phyloP scores from a whole-genome alignment of 2,329 filamentous ascomycete species.

The Clonostachys rhizophaga region DNA sequence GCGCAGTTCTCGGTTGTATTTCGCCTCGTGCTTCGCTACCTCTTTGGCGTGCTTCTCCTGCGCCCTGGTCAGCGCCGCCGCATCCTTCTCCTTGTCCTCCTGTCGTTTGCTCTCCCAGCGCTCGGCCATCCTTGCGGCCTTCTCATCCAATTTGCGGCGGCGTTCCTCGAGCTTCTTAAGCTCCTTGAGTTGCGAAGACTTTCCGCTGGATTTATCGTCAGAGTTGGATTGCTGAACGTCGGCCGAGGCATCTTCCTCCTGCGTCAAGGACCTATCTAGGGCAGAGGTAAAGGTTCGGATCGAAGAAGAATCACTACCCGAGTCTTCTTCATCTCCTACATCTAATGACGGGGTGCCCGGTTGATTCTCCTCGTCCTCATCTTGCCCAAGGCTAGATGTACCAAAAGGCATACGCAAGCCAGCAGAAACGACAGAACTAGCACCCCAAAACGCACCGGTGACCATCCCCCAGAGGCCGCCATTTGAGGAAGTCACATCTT shows the following conservation, averaged over 20 bases:
- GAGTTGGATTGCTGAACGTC: conserved; percentile 22
- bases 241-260: conserved; percentile 16
- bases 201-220: conserved; percentile 22
- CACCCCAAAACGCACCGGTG: conserved; percentile 43
- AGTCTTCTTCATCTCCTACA: conserved; percentile 15
- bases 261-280: conserved; percentile 24
- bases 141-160: conserved; percentile 58
- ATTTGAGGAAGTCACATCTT: conserved; percentile 13
- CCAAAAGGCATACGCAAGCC: conserved; percentile 21
- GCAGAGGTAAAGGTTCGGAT: conserved; percentile 45
- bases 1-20: conserved; percentile 57
- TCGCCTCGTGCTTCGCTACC: conserved; percentile 61
- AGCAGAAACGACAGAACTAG: conserved; percentile 38
- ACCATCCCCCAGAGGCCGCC: conserved; percentile 53
- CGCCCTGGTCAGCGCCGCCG: conserved; percentile 46
- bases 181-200: conserved; percentile 49
- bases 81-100: conserved; percentile 45
- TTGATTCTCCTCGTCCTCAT: conserved; percentile 10
- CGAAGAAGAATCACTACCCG: conserved; percentile 37
- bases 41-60: conserved; percentile 61
- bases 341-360: conserved; percentile 10
- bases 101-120: conserved; percentile 36
- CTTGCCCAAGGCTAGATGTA: conserved; percentile 13
- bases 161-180: conserved; percentile 59
- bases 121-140: conserved; percentile 50